Conservation (phyloP, 2,329 filamentous ascomycete genomes). For the Monosporascus sp. region DNA sequence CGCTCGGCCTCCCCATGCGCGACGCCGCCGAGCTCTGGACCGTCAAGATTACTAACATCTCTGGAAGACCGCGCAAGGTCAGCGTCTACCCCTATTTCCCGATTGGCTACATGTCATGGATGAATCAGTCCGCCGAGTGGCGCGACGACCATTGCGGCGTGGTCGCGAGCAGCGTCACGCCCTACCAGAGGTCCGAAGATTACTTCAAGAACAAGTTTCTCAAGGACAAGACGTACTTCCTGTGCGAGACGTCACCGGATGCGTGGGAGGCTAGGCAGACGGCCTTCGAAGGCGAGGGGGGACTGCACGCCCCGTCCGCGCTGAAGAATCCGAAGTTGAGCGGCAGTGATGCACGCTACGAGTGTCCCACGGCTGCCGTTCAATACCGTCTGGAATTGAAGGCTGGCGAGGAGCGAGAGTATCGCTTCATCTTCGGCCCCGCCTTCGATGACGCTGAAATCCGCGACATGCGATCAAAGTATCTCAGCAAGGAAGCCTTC, state of each 20-base stretch:
- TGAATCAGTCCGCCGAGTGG: conserved; percentile 53
- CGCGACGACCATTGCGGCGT: conserved; percentile 41
- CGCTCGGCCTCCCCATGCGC: conserved; percentile 42
- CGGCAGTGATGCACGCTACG: conserved; percentile 47
- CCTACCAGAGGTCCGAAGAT: conserved; percentile 51
- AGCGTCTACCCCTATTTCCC: conserved; percentile 53
- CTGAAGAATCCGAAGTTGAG: conserved; percentile 32
- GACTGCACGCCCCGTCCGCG: conserved; percentile 45
- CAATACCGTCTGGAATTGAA: conserved; percentile 42
- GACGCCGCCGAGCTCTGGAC: conserved; percentile 53
- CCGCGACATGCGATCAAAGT: conserved; percentile 36
- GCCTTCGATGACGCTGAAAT: conserved; percentile 48
- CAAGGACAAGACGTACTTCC: conserved; percentile 53
- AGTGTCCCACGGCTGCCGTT: conserved; percentile 48
- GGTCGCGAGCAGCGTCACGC: conserved; percentile 47
- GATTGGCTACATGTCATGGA: conserved; percentile 57
- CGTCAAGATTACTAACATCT: conserved; percentile 45
- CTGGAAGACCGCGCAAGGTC: conserved; percentile 37
- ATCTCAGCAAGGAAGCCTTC: conserved; percentile 45
- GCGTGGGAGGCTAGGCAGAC: conserved; percentile 49
- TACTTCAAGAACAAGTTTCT: conserved; percentile 52
- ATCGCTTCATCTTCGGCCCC: conserved; percentile 51
- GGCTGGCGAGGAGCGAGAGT: conserved; percentile 35
- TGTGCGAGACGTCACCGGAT: conserved; percentile 45
- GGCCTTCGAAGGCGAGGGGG: conserved; percentile 51